phyloP scores from a whole-genome alignment of 768 basidiomycete genomes.

The Pisolithus sp. region DNA sequence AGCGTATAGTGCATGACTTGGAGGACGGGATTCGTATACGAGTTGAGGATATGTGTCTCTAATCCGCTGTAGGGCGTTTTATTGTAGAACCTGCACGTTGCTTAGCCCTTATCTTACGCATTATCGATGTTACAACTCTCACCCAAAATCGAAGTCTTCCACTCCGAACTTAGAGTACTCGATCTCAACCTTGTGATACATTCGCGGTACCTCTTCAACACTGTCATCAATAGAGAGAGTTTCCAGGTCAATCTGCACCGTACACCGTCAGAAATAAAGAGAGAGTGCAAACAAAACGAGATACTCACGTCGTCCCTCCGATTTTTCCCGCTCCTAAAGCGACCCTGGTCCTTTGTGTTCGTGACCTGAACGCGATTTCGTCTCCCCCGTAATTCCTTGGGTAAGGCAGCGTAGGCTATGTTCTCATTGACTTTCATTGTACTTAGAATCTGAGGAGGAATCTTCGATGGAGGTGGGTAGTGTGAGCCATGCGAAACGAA shows the following conservation, averaged over 20 bases:
- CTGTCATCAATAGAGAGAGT: slow-evolving; percentile 46
- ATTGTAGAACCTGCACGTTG: slow-evolving; percentile 75
- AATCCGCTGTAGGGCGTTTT: slow-evolving; percentile 84
- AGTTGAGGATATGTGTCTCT: slow-evolving; percentile 95
- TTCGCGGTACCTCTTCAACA: slow-evolving; percentile 61
- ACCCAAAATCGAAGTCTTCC: slow-evolving; percentile 99
- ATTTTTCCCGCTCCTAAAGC: slow-evolving; percentile 81
- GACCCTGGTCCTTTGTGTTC: slow-evolving; percentile 50
- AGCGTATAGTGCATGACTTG: slow-evolving; percentile 84
- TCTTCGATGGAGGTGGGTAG: slow-evolving; percentile 66
- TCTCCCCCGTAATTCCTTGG: slow-evolving; percentile 76
- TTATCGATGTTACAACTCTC: slow-evolving; percentile 13
- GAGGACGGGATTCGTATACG: slow-evolving; percentile 87
- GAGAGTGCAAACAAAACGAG: background rate
- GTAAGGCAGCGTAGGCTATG: slow-evolving; percentile 83
- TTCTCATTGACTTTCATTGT: slow-evolving; percentile 85
- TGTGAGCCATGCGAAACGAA: slow-evolving; percentile 44
- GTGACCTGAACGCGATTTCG: slow-evolving; percentile 63
- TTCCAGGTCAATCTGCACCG: slow-evolving; percentile 44
- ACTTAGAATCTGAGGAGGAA: slow-evolving; percentile 71
- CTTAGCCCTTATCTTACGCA: background rate
- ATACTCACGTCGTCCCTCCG: slow-evolving; percentile 40
- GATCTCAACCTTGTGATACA: slow-evolving; percentile 92
- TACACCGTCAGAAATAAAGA: background rate
- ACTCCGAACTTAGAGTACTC: slow-evolving; percentile 98